Evolutionary conservation across 345 rosid genomes (phyloP).

Genomic region (Sisymbrium altissimum): DNA sequence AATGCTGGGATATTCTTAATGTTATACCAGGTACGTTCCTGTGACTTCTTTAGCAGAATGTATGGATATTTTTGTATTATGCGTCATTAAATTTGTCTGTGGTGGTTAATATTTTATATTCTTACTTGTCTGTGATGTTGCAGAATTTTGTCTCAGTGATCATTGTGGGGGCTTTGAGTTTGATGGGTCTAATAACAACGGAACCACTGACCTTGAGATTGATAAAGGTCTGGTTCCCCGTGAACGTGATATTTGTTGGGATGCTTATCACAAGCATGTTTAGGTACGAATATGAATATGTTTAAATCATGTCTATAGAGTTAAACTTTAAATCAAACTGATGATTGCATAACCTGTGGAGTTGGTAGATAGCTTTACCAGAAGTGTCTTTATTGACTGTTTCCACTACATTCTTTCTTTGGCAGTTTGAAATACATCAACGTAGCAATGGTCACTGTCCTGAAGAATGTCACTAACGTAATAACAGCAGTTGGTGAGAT

Average conservation of each 20-base stretch:
- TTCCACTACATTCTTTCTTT: background rate
- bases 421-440: slow-evolving; percentile 93
- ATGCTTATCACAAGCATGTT: slow-evolving; percentile 99
- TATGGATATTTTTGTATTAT: slow-evolving; percentile 45
- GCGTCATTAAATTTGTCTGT: slow-evolving; percentile 42
- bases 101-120: background rate
- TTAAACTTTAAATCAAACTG: too few relatives aligned
- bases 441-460: slow-evolving; percentile 98
- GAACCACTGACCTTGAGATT: slow-evolving; percentile 84
- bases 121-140: slow-evolving; percentile 31
- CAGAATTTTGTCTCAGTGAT: slow-evolving; percentile 93
- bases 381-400: background rate
- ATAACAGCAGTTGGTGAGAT: slow-evolving; percentile 96
- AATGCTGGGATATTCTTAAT: slow-evolving; percentile 93
- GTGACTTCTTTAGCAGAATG: background rate
- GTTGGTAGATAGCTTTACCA: background rate
- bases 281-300: slow-evolving; percentile 57
- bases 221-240: slow-evolving; percentile 95
- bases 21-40: slow-evolving; percentile 78
- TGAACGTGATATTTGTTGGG: slow-evolving; percentile 90
- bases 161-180: slow-evolving; percentile 64
- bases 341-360: too few relatives aligned
- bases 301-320: background rate
- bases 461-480: slow-evolving; percentile 97
- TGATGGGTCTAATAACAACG: slow-evolving; percentile 66